A percentile compares a stretch with the other conserved stretches of the same genome.
Evolutionary conservation across 805 yeast genomes (phyloP).

Genomic region (Ogataea parapolymorpha): DNA sequence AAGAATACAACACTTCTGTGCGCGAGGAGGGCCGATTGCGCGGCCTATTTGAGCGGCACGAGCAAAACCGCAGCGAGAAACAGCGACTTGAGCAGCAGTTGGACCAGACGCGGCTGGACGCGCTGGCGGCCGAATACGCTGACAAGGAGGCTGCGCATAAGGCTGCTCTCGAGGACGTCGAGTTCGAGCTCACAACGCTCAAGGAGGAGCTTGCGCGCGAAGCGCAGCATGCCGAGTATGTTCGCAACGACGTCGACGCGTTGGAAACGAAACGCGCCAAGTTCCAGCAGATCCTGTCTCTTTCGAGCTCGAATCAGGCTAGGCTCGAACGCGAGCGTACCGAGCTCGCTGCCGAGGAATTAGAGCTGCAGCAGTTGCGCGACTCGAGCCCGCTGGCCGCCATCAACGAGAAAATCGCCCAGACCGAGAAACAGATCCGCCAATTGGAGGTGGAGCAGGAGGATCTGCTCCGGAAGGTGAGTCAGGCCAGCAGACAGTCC

Average conservation of each 20-base stretch:
- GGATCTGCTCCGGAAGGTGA: constrained; percentile 46
- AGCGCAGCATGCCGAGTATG: constrained; percentile 41
- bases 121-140: neutral
- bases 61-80: constrained; percentile 16
- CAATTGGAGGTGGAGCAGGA: constrained; percentile 48
- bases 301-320: constrained; percentile 41
- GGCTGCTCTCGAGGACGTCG: constrained; percentile 13
- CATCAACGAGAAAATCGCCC: constrained; percentile 35
- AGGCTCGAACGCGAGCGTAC: constrained; percentile 45
- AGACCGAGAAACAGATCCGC: constrained; percentile 36
- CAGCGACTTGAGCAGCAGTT: constrained; percentile 15
- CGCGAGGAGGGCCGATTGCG: constrained; percentile 55
- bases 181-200: constrained; percentile 16
- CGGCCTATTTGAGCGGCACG: constrained; percentile 29
- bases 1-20: constrained; percentile 36
- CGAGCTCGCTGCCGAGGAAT: constrained; percentile 38
- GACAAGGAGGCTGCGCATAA: constrained; percentile 4
- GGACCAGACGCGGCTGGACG: constrained; percentile 5
- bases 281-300: constrained; percentile 38
- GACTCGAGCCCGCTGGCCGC: constrained; percentile 26
- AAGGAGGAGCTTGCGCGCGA: constrained; percentile 40
- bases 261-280: constrained; percentile 35
- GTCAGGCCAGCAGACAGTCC: constrained; percentile 52
- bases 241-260: constrained; percentile 38
- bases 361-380: constrained; percentile 33